These are phyloP conservation scores for sunflower (Helianthus annuus) DNA, from an alignment of 129 eudicot genomes.

Conservation along the genomic window DNA sequence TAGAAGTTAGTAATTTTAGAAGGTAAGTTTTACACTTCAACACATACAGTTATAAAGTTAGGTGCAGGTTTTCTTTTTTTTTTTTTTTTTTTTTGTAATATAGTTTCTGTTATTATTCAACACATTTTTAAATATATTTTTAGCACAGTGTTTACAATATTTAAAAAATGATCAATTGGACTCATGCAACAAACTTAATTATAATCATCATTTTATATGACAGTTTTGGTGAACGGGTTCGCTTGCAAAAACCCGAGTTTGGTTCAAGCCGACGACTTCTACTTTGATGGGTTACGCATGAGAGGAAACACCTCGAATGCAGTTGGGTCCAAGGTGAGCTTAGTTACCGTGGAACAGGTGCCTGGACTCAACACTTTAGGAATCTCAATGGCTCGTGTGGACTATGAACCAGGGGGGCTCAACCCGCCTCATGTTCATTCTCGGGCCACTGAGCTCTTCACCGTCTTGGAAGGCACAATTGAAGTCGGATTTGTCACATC, in stretches of 20 bases:
- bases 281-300: conserved; percentile 38
- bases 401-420: conserved; percentile 44
- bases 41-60: no score
- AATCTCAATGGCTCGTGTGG: conserved; percentile 47
- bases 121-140: no score
- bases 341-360: conserved; percentile 23
- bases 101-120: no score
- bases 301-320: conserved; percentile 47
- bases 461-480: conserved; percentile 41
- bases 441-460: conserved; percentile 43
- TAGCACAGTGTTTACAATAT: no score
- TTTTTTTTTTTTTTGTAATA: no score
- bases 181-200: no score
- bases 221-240: conserved; percentile 36
- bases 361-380: conserved; percentile 62
- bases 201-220: neutral
- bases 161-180: no score
- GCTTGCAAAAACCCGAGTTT: conserved; percentile 29
- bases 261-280: conserved; percentile 39
- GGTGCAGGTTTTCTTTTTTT: no score
- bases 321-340: conserved; percentile 38
- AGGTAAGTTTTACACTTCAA: no score
- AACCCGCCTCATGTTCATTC: conserved; percentile 45
- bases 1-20: no score
- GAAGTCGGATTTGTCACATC: conserved; percentile 50